Conservation (phyloP, 2,329 filamentous ascomycete genomes). For the Cladosporium sp. region DNA sequence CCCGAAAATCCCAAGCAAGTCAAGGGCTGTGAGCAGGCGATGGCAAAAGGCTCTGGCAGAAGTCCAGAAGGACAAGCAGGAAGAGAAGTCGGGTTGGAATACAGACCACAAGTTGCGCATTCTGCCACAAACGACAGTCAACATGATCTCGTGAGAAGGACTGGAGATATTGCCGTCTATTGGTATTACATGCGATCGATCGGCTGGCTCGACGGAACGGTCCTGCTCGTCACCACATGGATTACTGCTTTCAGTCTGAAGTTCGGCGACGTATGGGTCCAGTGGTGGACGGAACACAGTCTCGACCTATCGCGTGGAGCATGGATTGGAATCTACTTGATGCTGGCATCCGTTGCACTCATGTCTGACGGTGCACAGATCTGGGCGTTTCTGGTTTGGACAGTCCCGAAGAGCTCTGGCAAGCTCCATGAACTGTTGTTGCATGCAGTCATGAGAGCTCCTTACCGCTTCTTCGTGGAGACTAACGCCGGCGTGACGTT, state of each 20-base stretch:
- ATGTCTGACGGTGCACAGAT: constrained; percentile 14
- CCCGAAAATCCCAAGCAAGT: neutral
- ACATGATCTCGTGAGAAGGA: constrained; percentile 19
- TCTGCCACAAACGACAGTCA: constrained; percentile 3
- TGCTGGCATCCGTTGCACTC: constrained; percentile 16
- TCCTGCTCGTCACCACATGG: constrained; percentile 23
- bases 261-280: constrained; percentile 43
- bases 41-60: neutral
- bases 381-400: constrained; percentile 18
- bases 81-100: neutral
- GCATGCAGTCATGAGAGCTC: constrained; percentile 23
- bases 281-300: constrained; percentile 43
- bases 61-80: neutral
- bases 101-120: neutral
- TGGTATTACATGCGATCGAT: constrained; percentile 25
- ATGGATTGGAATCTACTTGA: constrained; percentile 16
- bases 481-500: constrained; percentile 46
- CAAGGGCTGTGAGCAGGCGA: neutral
- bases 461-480: constrained; percentile 32
- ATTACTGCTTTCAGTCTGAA: constrained; percentile 37
- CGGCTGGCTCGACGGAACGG: constrained; percentile 25
- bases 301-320: constrained; percentile 11
- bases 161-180: constrained; percentile 41
- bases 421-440: constrained; percentile 19
- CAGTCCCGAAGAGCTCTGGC: constrained; percentile 18